A percentile compares a stretch with the other conserved stretches of the same genome.
phyloP scores from a whole-genome alignment of 768 basidiomycete genomes.

The Leccinum rimulosum region DNA sequence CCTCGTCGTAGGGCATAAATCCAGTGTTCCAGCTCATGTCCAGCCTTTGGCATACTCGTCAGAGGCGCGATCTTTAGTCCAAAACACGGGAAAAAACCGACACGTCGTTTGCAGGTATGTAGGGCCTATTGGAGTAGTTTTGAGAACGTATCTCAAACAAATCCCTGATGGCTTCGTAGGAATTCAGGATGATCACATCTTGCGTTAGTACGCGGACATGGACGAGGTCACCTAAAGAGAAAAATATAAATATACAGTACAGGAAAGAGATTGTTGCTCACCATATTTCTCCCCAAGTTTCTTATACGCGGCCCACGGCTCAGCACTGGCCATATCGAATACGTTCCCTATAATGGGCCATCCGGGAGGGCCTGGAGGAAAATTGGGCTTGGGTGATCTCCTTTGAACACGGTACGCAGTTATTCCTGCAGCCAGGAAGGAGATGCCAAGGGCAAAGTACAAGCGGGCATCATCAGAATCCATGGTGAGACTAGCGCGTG shows the following conservation, averaged over 20 bases:
- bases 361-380: conserved; percentile 7
- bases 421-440: neutral
- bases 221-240: conserved; percentile 3
- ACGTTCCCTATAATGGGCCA: conserved; percentile 9
- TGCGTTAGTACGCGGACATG: conserved; percentile 10
- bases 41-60: neutral
- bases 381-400: neutral
- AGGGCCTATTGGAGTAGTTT: conserved; percentile 8
- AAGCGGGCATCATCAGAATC: neutral
- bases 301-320: conserved; percentile 1
- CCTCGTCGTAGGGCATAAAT: conserved; percentile 5
- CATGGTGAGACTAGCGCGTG: neutral
- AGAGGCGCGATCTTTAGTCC: neutral
- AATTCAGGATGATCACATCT: conserved; percentile 10
- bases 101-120: conserved; percentile 2
- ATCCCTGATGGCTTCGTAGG: conserved; percentile 8
- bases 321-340: conserved; percentile 6
- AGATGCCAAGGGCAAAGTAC: neutral
- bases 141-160: conserved; percentile 4
- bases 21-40: conserved; percentile 8
- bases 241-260: too few relatives aligned
- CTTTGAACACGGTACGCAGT: neutral
- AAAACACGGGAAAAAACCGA: neutral
- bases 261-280: neutral
- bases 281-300: conserved; percentile 9